Evolutionary conservation across 331 rosid genomes (phyloP).

Genomic region (Saraca asoca): DNA sequence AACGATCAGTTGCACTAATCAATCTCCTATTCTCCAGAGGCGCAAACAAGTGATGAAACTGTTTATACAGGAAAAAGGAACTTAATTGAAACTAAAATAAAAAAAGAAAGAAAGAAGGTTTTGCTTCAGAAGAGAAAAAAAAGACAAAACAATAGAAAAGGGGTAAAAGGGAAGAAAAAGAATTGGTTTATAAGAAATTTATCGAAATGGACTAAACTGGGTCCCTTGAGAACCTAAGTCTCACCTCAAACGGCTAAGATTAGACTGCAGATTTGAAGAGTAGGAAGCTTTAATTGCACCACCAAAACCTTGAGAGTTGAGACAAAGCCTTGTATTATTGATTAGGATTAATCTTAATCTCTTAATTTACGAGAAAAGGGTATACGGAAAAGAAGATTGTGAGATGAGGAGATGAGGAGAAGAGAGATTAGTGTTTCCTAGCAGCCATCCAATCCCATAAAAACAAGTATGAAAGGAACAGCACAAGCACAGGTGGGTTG

Average conservation of each 20-base stretch:
- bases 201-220: conserved; percentile 30
- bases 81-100: background rate
- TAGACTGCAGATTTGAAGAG: conserved; percentile 31
- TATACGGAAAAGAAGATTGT: background rate
- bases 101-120: background rate
- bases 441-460: conserved; percentile 63
- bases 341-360: conserved; percentile 34
- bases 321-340: conserved; percentile 22
- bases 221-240: conserved; percentile 41
- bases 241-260: conserved; percentile 41
- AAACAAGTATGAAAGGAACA: conserved; percentile 45
- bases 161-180: conserved; percentile 1
- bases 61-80: conserved; percentile 34
- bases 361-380: conserved; percentile 34
- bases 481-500: conserved; percentile 28
- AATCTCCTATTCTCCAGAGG: conserved; percentile 42
- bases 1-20: conserved; percentile 60
- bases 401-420: background rate
- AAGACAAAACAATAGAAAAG: background rate
- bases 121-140: background rate
- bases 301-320: conserved; percentile 26
- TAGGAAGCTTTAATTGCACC: conserved; percentile 50
- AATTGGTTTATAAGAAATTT: conserved; percentile 12
- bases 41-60: conserved; percentile 45
- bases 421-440: conserved; percentile 62